Evolutionary conservation across 805 yeast genomes (phyloP).

Genomic region (Pichia insulana): DNA sequence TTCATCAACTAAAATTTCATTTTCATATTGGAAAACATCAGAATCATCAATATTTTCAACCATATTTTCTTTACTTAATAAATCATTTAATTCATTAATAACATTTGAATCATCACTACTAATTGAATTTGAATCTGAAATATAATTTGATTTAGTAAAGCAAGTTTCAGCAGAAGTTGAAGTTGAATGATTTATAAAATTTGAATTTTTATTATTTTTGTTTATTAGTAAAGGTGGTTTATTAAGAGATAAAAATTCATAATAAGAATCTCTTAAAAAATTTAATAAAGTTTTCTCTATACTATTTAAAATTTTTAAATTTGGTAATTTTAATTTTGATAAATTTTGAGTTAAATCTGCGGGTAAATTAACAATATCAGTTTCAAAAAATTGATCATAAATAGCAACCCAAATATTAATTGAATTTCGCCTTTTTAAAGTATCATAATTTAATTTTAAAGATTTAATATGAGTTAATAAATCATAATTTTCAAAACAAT

Average conservation of each 20-base stretch:
- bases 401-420: conserved; percentile 22
- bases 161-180: neutral
- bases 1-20: neutral
- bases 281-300: conserved; percentile 18
- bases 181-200: neutral
- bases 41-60: conserved; percentile 11
- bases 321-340: conserved; percentile 16
- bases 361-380: conserved; percentile 28
- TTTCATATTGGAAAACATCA: neutral
- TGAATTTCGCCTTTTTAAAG: neutral
- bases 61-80: neutral
- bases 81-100: neutral
- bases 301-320: conserved; percentile 10
- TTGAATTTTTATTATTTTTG: neutral
- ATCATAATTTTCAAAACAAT: conserved; percentile 30
- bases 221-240: neutral
- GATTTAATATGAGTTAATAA: conserved; percentile 22
- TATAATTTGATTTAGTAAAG: neutral
- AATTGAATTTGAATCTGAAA: conserved; percentile 3
- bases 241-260: conserved; percentile 21
- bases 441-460: conserved; percentile 14
- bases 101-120: neutral
- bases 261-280: conserved; percentile 24
- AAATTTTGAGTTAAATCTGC: conserved; percentile 18
- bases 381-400: conserved; percentile 22